These are phyloP conservation scores for Marasmius sp. DNA, from an alignment of 1,284 basidiomycete species.

Conservation along the genomic window DNA sequence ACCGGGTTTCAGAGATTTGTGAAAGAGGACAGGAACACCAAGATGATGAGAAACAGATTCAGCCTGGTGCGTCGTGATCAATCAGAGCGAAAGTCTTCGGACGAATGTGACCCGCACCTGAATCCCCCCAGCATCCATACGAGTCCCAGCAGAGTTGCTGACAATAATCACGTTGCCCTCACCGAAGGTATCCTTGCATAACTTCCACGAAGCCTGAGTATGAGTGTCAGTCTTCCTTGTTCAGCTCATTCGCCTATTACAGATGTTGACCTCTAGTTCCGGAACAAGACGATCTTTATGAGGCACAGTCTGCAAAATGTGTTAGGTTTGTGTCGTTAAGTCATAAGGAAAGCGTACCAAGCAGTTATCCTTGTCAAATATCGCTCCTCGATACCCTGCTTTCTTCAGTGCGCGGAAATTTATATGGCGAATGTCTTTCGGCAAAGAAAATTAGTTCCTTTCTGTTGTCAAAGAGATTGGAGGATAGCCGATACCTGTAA, in stretches of 20 bases:
- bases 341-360: slow-evolving; percentile 53
- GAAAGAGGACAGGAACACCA: slow-evolving; percentile 80
- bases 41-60: slow-evolving; percentile 83
- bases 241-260: no score
- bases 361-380: slow-evolving; percentile 98
- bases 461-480: not conserved
- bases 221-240: not conserved
- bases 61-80: slow-evolving; percentile 49
- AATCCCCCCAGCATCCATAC: slow-evolving; percentile 74
- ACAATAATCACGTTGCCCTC: slow-evolving; percentile 84
- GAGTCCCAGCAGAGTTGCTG: slow-evolving; percentile 90
- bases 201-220: slow-evolving; percentile 52
- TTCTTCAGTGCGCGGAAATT: slow-evolving; percentile 79
- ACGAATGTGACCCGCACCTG: slow-evolving; percentile 52
- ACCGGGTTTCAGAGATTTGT: slow-evolving; percentile 74
- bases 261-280: slow-evolving; percentile 51
- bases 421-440: slow-evolving; percentile 85
- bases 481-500: slow-evolving; percentile 59
- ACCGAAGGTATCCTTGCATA: slow-evolving; percentile 75
- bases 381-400: slow-evolving; percentile 83
- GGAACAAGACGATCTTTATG: slow-evolving; percentile 73
- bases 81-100: not conserved
- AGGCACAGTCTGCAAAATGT: slow-evolving; percentile 64
- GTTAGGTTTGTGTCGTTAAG: not conserved
- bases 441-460: slow-evolving; percentile 18